A percentile compares a stretch with the other conserved stretches of the same genome.
Evolutionary conservation across 2,329 filamentous ascomycete species (phyloP).

Genomic region (Cladosporium sp.): DNA sequence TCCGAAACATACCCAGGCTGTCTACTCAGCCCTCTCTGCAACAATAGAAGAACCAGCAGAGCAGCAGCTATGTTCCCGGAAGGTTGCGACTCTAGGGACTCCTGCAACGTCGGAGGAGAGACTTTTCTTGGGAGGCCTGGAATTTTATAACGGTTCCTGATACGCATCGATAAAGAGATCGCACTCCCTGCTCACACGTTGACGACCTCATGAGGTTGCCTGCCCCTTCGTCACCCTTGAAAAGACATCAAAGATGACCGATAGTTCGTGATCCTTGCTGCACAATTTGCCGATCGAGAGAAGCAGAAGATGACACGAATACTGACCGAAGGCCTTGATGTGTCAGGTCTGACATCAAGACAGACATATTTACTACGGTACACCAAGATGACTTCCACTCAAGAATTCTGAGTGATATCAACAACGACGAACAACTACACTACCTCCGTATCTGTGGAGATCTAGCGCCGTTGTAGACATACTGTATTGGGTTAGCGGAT

Average conservation of each 20-base stretch:
- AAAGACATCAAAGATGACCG: neutral
- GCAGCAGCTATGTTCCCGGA: neutral
- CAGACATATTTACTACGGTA: neutral
- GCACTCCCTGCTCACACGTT: no score
- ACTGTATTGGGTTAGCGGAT: neutral
- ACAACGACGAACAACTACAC: neutral
- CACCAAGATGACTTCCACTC: neutral
- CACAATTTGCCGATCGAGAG: neutral
- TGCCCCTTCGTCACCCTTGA: neutral
- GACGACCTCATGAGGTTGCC: neutral
- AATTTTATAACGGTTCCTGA: neutral
- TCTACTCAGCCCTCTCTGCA: neutral
- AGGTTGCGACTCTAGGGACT: neutral
- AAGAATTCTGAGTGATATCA: neutral
- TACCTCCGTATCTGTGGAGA: neutral
- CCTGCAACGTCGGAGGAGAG: neutral
- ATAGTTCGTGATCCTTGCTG: neutral
- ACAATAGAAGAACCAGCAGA: neutral
- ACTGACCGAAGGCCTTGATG: neutral
- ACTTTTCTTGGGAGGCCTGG: conserved; percentile 4
- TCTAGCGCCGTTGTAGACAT: neutral
- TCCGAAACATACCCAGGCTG: neutral
- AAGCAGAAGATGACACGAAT: neutral
- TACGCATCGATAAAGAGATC: neutral
- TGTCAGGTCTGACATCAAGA: neutral